Evolutionary conservation across 2,329 filamentous ascomycete genomes (phyloP).

Genomic region (Apiospora malaysiana): DNA sequence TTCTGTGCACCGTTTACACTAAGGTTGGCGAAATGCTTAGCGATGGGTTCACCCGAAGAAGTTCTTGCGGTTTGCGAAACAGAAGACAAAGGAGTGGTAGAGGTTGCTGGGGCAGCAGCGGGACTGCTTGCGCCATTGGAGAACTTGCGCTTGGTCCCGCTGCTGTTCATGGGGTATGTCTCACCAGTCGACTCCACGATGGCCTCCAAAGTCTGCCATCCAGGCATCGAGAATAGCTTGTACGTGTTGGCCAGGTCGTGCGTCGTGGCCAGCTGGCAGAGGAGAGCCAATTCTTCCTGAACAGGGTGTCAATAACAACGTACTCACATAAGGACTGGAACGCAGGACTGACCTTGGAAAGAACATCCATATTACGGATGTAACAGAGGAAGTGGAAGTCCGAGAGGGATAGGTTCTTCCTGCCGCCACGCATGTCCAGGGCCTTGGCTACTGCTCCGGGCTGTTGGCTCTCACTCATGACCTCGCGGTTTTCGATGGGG

Average conservation of each 20-base stretch:
- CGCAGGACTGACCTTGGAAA: constrained; percentile 74
- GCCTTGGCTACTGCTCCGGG: constrained; percentile 70
- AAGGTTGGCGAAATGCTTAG: constrained; percentile 46
- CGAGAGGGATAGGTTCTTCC: constrained; percentile 71
- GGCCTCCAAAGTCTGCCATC: constrained; percentile 92
- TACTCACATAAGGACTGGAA: background rate
- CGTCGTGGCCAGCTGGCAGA: constrained; percentile 82
- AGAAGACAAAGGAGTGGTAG: constrained; percentile 29
- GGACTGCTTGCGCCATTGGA: constrained; percentile 34
- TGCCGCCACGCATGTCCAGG: constrained; percentile 66
- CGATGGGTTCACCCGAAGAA: constrained; percentile 41
- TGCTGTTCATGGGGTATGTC: constrained; percentile 67
- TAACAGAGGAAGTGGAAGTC: constrained; percentile 96
- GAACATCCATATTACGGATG: constrained; percentile 77
- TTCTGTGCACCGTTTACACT: constrained; percentile 39
- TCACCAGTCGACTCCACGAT: constrained; percentile 98
- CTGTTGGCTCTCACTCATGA: constrained; percentile 86
- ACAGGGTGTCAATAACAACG: constrained; percentile 20
- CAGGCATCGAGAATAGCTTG: constrained; percentile 83
- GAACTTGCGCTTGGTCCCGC: constrained; percentile 63
- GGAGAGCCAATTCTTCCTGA: constrained; percentile 86
- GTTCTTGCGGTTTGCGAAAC: constrained; percentile 27
- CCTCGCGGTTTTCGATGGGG: constrained; percentile 89
- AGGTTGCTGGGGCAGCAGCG: constrained; percentile 24
- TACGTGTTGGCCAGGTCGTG: constrained; percentile 83